Evolutionary conservation across 257 asterid species (phyloP), one percentile per base, ranked within the genome.

Genomic region (Petrea volubilis): DNA sequence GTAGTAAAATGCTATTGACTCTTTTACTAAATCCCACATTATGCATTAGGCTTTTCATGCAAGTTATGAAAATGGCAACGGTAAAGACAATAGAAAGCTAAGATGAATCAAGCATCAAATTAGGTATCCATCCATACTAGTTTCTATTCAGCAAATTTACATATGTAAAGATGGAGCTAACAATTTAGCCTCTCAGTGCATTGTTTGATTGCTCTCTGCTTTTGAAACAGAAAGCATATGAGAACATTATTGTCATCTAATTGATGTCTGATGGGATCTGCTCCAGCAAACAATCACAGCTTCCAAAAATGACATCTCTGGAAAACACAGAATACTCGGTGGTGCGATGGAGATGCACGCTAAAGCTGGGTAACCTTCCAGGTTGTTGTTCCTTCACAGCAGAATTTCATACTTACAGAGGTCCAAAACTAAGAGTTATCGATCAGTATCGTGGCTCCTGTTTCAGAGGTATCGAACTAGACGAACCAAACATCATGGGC

Each of bases 361-460:
- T 29, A 28, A 44, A 78, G 77, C 87, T 36, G 61, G 80, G 65
- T 70, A 73, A 73, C 67, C 82, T 20, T 59, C 79, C 77, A 72
- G 74, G 78, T 61, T 73, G 78, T 71, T 66, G 70, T 74, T 65
- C 78, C 81, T 80, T 84, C 68, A 78, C 83, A 80, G 78, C 82
- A 82, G 66, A 80, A 68, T 23, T 57, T 53, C 76, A 64, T 81
- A 81, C 80, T 77, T 79, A 74, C 86, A 86, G 69, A 53, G 64
- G 47, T 68, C 61, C 74, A 58, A 31, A 43, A 78, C 59, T 44
- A 46, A 64, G 40, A 79, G 41, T 49, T 49, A 58, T 67, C 34
- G 64, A 79, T 87, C 87, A 87, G 76, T 81, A 87, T 25, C 90
- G 90, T 27, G 91, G 92, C 71, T 90, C 96, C 80, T 81, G 93